Evolutionary conservation across 2,329 filamentous ascomycete genomes (phyloP).

Genomic region (Sclerotinia subarctica): DNA sequence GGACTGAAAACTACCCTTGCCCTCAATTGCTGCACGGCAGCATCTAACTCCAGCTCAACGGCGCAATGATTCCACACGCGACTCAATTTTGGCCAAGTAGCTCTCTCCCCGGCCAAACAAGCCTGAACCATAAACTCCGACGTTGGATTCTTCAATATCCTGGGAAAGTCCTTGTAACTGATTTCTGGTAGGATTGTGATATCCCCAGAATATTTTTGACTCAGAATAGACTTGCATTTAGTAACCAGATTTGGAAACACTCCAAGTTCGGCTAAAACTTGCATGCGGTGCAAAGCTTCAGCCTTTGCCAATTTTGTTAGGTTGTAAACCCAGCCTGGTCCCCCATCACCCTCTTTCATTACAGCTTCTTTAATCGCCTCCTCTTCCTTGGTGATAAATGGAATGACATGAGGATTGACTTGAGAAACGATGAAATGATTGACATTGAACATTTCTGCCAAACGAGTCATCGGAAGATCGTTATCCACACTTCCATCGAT

Average conservation of each 20-base stretch:
- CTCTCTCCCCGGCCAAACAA: constrained; percentile 73
- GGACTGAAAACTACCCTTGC: constrained; percentile 52
- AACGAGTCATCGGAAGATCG: constrained; percentile 83
- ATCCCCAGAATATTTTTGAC: constrained; percentile 89
- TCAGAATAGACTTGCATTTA: constrained; percentile 77
- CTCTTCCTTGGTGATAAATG: constrained; percentile 77
- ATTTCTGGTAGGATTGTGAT: constrained; percentile 90
- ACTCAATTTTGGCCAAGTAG: constrained; percentile 88
- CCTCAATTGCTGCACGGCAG: constrained; percentile 66
- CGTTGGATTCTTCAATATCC: constrained; percentile 79
- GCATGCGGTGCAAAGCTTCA: constrained; percentile 76
- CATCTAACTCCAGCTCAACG: constrained; percentile 80
- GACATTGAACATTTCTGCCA: constrained; percentile 96
- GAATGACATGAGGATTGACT: constrained; percentile 90
- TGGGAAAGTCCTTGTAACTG: constrained; percentile 67
- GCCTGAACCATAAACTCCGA: constrained; percentile 81
- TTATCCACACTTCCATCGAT: constrained; percentile 96
- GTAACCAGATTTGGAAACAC: constrained; percentile 75
- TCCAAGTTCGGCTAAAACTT: constrained; percentile 75
- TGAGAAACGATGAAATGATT: constrained; percentile 98
- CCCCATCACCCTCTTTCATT: constrained; percentile 33
- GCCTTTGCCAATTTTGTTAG: constrained; percentile 72
- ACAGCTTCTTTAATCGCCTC: constrained; percentile 43
- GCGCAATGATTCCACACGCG: constrained; percentile 83
- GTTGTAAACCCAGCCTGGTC: constrained; percentile 57